A percentile compares a stretch with the other conserved stretches of the same genome.
Evolutionary conservation across 139 green algal species (phyloP).

Genomic region (Chlorella sorokiniana): DNA sequence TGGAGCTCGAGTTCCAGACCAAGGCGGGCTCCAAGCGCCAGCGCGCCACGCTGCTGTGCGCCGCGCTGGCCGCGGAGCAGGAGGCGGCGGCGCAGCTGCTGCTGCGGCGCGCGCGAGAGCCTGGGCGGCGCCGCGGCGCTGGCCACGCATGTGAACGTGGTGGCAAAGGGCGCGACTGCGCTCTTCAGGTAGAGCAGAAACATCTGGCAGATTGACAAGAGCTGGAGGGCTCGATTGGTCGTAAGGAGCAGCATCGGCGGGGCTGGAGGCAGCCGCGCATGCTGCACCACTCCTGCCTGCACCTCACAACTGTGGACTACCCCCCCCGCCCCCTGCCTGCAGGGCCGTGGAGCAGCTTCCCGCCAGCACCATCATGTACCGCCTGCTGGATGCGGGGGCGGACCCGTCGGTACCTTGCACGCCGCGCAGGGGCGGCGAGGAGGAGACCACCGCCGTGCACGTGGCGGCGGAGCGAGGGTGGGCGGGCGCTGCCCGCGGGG

Average conservation of each 20-base stretch:
- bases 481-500: not conserved
- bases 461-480: not conserved
- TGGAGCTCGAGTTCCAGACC: too few species aligned
- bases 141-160: not conserved
- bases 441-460: slow-evolving; percentile 14
- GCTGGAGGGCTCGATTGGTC: not conserved
- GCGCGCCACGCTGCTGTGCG: not conserved
- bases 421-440: not conserved
- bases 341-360: slow-evolving; percentile 11
- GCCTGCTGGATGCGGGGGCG: not conserved
- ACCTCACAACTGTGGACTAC: too few species aligned
- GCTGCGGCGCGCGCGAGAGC: not conserved
- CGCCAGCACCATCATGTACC: not conserved
- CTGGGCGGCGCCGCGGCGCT: not conserved
- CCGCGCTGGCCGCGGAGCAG: not conserved
- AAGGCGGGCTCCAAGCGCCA: not conserved
- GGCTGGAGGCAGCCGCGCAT: not conserved
- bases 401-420: not conserved
- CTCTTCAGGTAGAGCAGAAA: not conserved
- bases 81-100: not conserved
- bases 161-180: not conserved
- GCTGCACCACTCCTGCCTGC: not conserved
- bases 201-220: not conserved
- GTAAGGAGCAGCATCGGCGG: not conserved
- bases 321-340: too few species aligned